Evolutionary conservation across 352 stramenopile species (phyloP).

Genomic region (Pythium scleroteichum): DNA sequence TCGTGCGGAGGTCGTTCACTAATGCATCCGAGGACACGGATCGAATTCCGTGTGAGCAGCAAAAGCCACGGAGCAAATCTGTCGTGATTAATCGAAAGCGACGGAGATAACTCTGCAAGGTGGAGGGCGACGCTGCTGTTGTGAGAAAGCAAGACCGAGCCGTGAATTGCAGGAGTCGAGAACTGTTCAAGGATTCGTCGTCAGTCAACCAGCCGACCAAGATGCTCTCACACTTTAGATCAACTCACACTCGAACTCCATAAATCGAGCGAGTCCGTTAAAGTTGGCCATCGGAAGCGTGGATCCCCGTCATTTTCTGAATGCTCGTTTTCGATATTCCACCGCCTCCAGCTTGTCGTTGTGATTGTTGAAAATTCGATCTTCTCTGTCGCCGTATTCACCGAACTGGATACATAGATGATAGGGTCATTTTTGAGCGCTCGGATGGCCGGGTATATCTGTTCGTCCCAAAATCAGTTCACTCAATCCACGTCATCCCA

Average conservation of each 20-base stretch:
- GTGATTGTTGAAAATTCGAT: neutral
- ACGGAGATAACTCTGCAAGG: too few species aligned
- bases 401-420: constrained; percentile 1
- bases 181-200: neutral
- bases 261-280: constrained; percentile 10
- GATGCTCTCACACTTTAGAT: too few species aligned
- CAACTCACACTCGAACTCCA: neutral
- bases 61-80: constrained; percentile 1
- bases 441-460: constrained; percentile 22
- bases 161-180: too few species aligned
- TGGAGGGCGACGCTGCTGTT: too few species aligned
- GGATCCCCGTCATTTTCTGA: neutral
- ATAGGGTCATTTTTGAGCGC: constrained; percentile 19
- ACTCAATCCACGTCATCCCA: neutral
- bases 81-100: neutral
- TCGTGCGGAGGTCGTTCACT: too few species aligned
- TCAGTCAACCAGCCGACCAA: neutral
- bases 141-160: too few species aligned
- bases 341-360: constrained; percentile 11
- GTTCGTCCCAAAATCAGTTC: too few species aligned
- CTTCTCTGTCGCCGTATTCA: neutral
- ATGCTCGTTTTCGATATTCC: neutral
- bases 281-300: constrained; percentile 9
- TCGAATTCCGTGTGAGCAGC: neutral
- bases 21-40: neutral